Evolutionary conservation across 2,329 filamentous ascomycete genomes (phyloP).

Genomic region (Claviceps monticola): DNA sequence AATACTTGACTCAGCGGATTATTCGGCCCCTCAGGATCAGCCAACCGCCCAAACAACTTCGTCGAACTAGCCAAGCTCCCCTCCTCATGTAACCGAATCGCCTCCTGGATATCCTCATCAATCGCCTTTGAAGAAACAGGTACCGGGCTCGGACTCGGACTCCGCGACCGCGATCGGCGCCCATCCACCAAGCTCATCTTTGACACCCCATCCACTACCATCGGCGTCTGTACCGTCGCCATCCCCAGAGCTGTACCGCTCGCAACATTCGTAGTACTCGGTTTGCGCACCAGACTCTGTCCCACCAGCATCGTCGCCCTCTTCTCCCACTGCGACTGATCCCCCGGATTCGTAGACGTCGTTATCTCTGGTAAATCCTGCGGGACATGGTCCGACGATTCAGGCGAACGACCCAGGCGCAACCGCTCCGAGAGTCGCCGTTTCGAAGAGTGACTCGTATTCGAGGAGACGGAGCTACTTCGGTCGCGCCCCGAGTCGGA

Average conservation of each 20-base stretch:
- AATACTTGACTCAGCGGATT: constrained; percentile 92
- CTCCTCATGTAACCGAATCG: constrained; percentile 83
- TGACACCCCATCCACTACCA: constrained; percentile 14
- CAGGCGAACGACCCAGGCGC: constrained; percentile 44
- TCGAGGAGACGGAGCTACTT: constrained; percentile 32
- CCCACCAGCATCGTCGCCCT: constrained; percentile 78
- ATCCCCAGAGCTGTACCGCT: no score
- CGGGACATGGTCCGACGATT: constrained; percentile 62
- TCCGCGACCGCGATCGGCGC: neutral
- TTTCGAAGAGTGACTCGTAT: constrained; percentile 23
- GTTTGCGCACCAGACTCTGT: constrained; percentile 34
- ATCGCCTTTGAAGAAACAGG: constrained; percentile 36
- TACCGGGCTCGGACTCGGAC: constrained; percentile 6
- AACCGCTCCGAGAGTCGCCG: constrained; percentile 55
- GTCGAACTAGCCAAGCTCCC: constrained; percentile 71
- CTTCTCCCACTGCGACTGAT: constrained; percentile 78
- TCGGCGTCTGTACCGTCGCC: no score
- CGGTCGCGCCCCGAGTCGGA: constrained; percentile 32
- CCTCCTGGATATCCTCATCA: constrained; percentile 74
- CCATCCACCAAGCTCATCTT: constrained; percentile 11
- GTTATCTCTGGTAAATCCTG: constrained; percentile 64
- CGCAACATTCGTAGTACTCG: constrained; percentile 19
- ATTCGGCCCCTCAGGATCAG: constrained; percentile 71
- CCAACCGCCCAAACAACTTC: constrained; percentile 69
- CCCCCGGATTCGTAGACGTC: constrained; percentile 27